Conservation (phyloP, 148 eudicot species). For the Chenopodium quinoa region DNA sequence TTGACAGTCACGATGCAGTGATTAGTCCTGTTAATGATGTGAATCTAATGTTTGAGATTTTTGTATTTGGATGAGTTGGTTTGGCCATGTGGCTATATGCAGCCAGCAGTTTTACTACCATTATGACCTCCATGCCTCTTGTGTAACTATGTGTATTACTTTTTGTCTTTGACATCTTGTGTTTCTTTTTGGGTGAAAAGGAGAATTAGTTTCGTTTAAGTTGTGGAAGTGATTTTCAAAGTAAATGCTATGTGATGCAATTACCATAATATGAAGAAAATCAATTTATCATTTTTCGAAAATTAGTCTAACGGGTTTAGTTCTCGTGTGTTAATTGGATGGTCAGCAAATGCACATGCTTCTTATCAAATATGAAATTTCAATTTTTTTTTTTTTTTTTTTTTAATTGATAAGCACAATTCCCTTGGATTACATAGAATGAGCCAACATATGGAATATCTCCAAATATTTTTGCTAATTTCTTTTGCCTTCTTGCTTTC, state of each 20-base stretch:
- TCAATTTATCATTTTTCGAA: neutral
- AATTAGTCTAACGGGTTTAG: neutral
- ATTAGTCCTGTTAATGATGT: constrained; percentile 93
- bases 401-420: neutral
- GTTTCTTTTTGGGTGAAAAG: neutral
- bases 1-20: constrained; percentile 90
- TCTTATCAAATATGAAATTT: neutral
- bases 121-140: neutral
- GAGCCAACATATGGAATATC: neutral
- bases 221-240: neutral
- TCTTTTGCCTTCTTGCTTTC: neutral
- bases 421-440: neutral
- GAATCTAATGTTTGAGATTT: neutral
- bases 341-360: constrained; percentile 1
- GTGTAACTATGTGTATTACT: neutral
- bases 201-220: no score
- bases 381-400: neutral
- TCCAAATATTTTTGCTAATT: neutral
- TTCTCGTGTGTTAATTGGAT: neutral
- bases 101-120: no score
- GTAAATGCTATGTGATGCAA: neutral
- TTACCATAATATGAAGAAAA: neutral
- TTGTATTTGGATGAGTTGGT: neutral
- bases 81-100: neutral
- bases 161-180: neutral